Evolutionary conservation across 2,329 filamentous ascomycete species (phyloP), one percentile per base, ranked within the genome.

Genomic region (Fusarium nodosum): DNA sequence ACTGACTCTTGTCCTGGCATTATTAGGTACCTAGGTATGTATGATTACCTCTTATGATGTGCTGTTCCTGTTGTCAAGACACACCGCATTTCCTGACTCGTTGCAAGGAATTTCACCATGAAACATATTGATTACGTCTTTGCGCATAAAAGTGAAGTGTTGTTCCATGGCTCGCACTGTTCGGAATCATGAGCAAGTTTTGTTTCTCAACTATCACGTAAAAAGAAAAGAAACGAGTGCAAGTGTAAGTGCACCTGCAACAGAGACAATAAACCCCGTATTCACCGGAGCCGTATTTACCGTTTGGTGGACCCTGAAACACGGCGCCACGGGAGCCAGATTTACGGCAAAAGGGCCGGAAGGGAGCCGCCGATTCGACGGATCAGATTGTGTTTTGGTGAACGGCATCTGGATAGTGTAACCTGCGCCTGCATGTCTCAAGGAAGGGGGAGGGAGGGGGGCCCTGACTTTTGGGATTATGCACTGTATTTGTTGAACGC

Each of bases 401-500:
- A n/a, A 20, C 18, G 48, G 31, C 53, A 60, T 36, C 41, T 52
- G 20, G 26, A 39, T 39, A 16, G 48, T 45, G 45, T 41, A 57
- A 36, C 30, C 50, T 18, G 16, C 15, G 8, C 15, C 13, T 63
- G 15, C 28, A 55, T 36, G 7, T n/a, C 6, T 33, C 18, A 10
- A 30, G 16, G 56, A 33, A 33, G 13, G n/a, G n/a, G 18, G 24
- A 24, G 20, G 33, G 13, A 18, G 18, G 30, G 30, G 30, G 20
- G 39, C 16, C 13, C 41, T 22, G 30, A 38, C 33, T 48, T 51
- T 39, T 44, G 45, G 47, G 44, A 64, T 59, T 54, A 67, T 70
- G 62, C 66, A 66, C 66, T 63, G 66, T 69, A 62, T 59, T 52
- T 57, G 46, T 44, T 63, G 66, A 67, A 69, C 66, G 66, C 66